These are phyloP conservation scores for Funneliformis geosporum DNA, from an alignment of 192 early-diverging fungal genomes.

Conservation along the genomic window DNA sequence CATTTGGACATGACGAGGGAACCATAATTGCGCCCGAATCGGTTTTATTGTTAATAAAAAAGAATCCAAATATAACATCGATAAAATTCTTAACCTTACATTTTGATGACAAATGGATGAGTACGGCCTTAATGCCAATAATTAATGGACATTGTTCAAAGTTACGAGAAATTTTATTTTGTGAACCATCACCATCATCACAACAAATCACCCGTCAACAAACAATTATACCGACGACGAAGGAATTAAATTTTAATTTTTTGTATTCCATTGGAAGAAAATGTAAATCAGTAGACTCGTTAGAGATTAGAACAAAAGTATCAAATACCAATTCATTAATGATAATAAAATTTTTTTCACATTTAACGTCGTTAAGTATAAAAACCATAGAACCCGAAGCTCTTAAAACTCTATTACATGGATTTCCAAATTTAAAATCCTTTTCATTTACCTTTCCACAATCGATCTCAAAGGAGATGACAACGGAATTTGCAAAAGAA, in stretches of 20 bases:
- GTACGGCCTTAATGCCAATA: not conserved
- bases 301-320: not conserved
- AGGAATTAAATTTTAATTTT: not conserved
- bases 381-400: not conserved
- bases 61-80: not conserved
- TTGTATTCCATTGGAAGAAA: not conserved
- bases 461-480: not conserved
- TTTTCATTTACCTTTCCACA: not conserved
- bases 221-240: not conserved
- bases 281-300: not conserved
- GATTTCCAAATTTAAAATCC: not conserved
- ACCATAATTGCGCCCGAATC: not conserved
- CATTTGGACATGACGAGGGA: not conserved
- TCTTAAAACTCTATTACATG: not conserved
- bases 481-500: not conserved
- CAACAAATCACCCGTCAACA: not conserved
- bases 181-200: not conserved
- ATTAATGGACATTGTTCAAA: not conserved
- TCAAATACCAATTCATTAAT: not conserved
- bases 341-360: not conserved
- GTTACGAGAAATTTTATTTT: not conserved
- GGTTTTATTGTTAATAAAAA: not conserved
- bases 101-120: not conserved
- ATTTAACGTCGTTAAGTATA: not conserved
- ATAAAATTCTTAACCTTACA: not conserved